phyloP scores from a whole-genome alignment of 805 yeast species.

The Vanderwaltozyma tropicalis region DNA sequence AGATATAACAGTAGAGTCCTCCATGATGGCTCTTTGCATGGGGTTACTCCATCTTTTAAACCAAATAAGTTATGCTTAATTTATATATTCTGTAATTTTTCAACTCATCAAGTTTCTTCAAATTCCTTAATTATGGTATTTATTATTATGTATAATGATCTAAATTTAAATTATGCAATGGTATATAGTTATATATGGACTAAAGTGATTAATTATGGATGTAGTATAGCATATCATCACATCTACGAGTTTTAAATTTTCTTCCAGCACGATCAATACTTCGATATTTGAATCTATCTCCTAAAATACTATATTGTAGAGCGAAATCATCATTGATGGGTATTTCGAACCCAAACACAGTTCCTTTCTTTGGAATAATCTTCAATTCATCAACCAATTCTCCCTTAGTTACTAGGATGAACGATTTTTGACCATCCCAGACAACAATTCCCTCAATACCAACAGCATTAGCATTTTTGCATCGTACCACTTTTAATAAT shows the following conservation, averaged over 20 bases:
- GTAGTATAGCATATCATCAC: conserved; percentile 42
- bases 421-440: conserved; percentile 72
- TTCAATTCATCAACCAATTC: conserved; percentile 51
- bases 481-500: conserved; percentile 43
- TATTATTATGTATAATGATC: no score
- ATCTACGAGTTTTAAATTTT: conserved; percentile 74
- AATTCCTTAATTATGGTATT: no score
- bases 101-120: no score
- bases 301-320: conserved; percentile 56
- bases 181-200: no score
- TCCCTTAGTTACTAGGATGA: conserved; percentile 40
- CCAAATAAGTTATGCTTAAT: no score
- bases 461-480: conserved; percentile 45
- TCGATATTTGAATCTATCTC: conserved; percentile 67
- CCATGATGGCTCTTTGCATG: no score
- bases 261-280: conserved; percentile 73
- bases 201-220: conserved; percentile 3
- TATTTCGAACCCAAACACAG: conserved; percentile 47
- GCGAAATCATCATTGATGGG: conserved; percentile 32
- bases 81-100: no score
- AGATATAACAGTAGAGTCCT: no score
- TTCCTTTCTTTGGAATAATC: conserved; percentile 56
- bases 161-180: no score
- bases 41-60: no score
- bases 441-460: conserved; percentile 68